Evolutionary conservation across 768 basidiomycete species (phyloP).

Genomic region (Hirschioporus abietinus): DNA sequence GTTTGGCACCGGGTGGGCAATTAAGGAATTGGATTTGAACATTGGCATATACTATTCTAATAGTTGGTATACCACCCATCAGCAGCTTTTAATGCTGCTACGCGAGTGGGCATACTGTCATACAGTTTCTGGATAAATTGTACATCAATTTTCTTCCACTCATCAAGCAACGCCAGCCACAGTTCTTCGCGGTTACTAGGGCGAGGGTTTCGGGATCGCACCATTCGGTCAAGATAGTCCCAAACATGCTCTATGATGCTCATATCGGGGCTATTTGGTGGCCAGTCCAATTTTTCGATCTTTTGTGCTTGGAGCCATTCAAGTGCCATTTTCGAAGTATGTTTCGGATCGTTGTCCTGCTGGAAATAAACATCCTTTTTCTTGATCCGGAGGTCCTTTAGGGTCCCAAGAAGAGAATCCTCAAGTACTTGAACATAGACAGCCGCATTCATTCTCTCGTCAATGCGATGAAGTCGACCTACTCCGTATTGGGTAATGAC

Average conservation of each 20-base stretch:
- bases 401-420: slow-evolving; percentile 11
- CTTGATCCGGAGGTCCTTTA: slow-evolving; percentile 11
- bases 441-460: slow-evolving; percentile 24
- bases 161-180: no score
- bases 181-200: no score
- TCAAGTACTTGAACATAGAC: slow-evolving; percentile 14
- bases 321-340: slow-evolving; percentile 12
- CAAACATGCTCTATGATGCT: slow-evolving; percentile 8
- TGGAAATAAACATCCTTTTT: slow-evolving; percentile 15
- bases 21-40: no score
- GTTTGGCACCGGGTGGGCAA: no score
- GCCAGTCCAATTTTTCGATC: slow-evolving; percentile 14
- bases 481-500: slow-evolving; percentile 22
- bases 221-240: no score
- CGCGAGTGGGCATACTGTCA: no score
- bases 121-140: no score
- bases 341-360: slow-evolving; percentile 18
- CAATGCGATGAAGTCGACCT: slow-evolving; percentile 24
- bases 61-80: no score
- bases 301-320: slow-evolving; percentile 16
- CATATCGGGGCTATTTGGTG: slow-evolving; percentile 13
- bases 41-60: no score
- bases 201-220: no score
- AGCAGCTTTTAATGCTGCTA: no score
- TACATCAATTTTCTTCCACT: no score